Evolutionary conservation across 352 stramenopile species (phyloP).

Genomic region (Phytophthora kernoviae): DNA sequence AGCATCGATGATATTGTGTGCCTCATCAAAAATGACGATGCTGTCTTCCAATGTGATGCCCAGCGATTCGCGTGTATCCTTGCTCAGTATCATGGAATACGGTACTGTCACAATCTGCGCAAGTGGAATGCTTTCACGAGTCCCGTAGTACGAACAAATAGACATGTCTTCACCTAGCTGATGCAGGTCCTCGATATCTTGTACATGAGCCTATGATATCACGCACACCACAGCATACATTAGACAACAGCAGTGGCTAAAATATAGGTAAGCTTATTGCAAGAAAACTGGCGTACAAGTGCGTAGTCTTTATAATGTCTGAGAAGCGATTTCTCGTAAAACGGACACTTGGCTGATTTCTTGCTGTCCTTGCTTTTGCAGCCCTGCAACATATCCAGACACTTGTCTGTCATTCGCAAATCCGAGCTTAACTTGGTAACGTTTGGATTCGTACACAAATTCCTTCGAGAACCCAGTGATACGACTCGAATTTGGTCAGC

Average conservation of each 20-base stretch:
- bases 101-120: conserved; percentile 93
- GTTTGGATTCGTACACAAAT: conserved; percentile 81
- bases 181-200: conserved; percentile 97
- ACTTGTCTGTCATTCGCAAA: conserved; percentile 84
- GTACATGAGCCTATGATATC: conserved; percentile 61
- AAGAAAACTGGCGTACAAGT: conserved; percentile 44
- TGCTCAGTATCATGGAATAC: conserved; percentile 93
- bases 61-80: conserved; percentile 89
- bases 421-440: conserved; percentile 72
- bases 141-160: conserved; percentile 98
- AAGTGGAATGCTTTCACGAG: conserved; percentile 85
- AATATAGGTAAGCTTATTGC: background rate
- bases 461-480: conserved; percentile 85
- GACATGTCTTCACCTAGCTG: conserved; percentile 89
- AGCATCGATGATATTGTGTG: conserved; percentile 98
- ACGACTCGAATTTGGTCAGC: conserved; percentile 72
- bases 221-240: conserved; percentile 5
- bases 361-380: conserved; percentile 55
- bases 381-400: conserved; percentile 87
- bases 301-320: conserved; percentile 79
- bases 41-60: conserved; percentile 86
- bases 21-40: conserved; percentile 98
- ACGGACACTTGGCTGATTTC: conserved; percentile 76
- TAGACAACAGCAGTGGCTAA: conserved; percentile 3
- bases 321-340: conserved; percentile 80